Base-by-base conservation (phyloP, 495 filamentous ascomycete species). In the Penicilliopsis zonata region DNA sequence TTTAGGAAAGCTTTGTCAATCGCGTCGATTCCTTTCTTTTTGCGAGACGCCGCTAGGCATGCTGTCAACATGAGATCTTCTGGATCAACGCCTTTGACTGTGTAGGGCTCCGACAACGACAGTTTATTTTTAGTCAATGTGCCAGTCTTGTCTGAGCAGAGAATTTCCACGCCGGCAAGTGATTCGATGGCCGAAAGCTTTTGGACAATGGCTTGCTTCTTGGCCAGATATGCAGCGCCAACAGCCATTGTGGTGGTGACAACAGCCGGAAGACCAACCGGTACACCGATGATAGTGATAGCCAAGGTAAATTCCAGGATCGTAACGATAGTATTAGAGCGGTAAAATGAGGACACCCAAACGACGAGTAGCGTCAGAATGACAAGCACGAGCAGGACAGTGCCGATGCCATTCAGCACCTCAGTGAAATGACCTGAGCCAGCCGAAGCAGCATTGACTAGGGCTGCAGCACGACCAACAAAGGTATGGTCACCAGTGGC, bases 241-340 rank as follows among this genome's bases (percentile, higher is more conserved):
- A 94, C 86, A 60, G 86, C 86, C 83, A 94, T 86, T 51, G 86
- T 94, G 35, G 86, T 94, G 42, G 86, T 94, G 46, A 92, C 86
- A 57, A 94, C 86, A 40, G 83, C 86, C 17, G 86, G 86, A 29
- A 94, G 82, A 77, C 86, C 86, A 53, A 94, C 86, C 13, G 86
- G 86, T 8, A 94, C 86, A 70, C 86, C 86, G 31, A 93, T 79
- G 43, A 94, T 84, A 36, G 84, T 84, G 39, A 94, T 84, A 47
- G 80, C 85, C 13, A 71, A 43, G 20, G 86, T 92, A 62, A 82
- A 90, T 46, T 83, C 74, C 34, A 94, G 69, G 39, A 93, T 90
- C 13, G 51, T 50, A 33, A 79, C 70, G 36, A 85, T 88, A 24
- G 49, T 49, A 50, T 84, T 82, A 47, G 79, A 84, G 33, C 85